A percentile compares a stretch with the other conserved stretches of the same genome.
Evolutionary conservation across 345 rosid species (phyloP).

Genomic region (Carallia brachiata): DNA sequence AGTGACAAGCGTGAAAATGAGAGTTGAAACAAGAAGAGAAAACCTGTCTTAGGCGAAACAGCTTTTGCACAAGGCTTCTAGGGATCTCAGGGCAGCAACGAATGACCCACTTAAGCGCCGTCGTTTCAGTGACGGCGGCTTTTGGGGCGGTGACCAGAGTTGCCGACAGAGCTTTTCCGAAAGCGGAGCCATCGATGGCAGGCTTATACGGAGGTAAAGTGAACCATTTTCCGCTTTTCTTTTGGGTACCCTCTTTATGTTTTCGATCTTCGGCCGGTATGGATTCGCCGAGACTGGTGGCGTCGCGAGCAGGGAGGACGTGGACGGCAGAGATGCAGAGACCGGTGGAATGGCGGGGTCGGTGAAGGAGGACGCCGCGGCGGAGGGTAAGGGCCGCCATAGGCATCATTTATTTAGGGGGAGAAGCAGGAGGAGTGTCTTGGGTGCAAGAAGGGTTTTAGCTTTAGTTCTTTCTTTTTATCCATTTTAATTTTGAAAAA

Average conservation of each 20-base stretch:
- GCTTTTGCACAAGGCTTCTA: constrained; percentile 79
- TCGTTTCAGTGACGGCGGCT: constrained; percentile 30
- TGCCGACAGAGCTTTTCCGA: constrained; percentile 46
- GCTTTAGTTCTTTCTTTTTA: too few species aligned
- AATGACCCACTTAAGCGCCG: constrained; percentile 81
- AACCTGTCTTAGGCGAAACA: constrained; percentile 90
- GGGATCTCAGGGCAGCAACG: constrained; percentile 84
- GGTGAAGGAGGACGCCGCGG: too few species aligned
- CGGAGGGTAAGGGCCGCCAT: too few species aligned
- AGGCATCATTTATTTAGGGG: too few species aligned
- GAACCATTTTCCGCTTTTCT: constrained; percentile 53
- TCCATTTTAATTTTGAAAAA: too few species aligned
- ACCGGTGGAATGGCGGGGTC: too few species aligned
- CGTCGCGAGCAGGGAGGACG: constrained; percentile 22
- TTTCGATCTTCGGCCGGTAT: neutral
- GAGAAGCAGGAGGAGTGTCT: too few species aligned
- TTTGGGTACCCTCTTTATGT: neutral
- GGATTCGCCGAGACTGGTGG: constrained; percentile 1
- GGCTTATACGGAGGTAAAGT: constrained; percentile 64
- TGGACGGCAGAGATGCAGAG: constrained; percentile 3
- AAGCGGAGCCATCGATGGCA: constrained; percentile 36
- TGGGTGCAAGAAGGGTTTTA: too few species aligned
- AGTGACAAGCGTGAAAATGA: neutral
- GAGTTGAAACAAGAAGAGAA: neutral
- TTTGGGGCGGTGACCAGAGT: constrained; percentile 10